Conservation (phyloP, 2,329 filamentous ascomycete species). For the Purpureocillium lavendulum region DNA sequence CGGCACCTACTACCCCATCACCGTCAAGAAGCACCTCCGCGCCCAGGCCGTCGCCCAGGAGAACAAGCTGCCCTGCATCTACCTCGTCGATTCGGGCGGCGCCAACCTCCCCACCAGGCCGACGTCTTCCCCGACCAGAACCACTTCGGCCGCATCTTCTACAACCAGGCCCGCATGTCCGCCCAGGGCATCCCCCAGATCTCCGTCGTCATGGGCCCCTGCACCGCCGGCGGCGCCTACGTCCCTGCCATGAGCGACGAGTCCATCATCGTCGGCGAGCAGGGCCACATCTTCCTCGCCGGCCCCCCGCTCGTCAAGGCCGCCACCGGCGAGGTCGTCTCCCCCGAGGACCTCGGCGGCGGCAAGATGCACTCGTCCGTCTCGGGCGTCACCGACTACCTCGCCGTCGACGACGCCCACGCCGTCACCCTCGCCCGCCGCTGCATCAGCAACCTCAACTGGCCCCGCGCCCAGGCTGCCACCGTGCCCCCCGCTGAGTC, state of each 20-base stretch:
- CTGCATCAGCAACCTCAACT: constrained; percentile 84
- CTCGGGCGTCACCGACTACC: constrained; percentile 89
- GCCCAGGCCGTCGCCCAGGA: constrained; percentile 87
- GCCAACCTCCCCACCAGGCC: constrained; percentile 89
- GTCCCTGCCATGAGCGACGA: constrained; percentile 97
- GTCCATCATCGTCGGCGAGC: constrained; percentile 89
- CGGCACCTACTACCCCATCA: constrained; percentile 94
- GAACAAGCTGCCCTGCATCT: constrained; percentile 79
- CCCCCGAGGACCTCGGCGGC: constrained; percentile 83
- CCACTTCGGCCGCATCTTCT: constrained; percentile 96
- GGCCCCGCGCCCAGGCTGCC: constrained; percentile 46
- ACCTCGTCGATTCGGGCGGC: constrained; percentile 91
- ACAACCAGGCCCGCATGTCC: constrained; percentile 94
- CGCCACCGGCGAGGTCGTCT: constrained; percentile 87
- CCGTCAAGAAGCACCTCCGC: constrained; percentile 92
- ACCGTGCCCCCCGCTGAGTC: constrained; percentile 25
- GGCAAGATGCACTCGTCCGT: constrained; percentile 84
- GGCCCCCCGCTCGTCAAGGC: constrained; percentile 93
- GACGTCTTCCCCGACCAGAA: constrained; percentile 93
- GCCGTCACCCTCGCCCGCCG: constrained; percentile 78
- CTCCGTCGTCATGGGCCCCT: constrained; percentile 93
- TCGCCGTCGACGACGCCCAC: constrained; percentile 90
- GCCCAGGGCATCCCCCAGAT: constrained; percentile 84
- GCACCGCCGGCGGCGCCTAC: constrained; percentile 91
- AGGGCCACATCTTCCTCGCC: constrained; percentile 96